Percentiles rank a stretch among this genome's conserved stretches.
phyloP scores from a whole-genome alignment of 768 basidiomycete species.

The Pleurotus pulmonarius region DNA sequence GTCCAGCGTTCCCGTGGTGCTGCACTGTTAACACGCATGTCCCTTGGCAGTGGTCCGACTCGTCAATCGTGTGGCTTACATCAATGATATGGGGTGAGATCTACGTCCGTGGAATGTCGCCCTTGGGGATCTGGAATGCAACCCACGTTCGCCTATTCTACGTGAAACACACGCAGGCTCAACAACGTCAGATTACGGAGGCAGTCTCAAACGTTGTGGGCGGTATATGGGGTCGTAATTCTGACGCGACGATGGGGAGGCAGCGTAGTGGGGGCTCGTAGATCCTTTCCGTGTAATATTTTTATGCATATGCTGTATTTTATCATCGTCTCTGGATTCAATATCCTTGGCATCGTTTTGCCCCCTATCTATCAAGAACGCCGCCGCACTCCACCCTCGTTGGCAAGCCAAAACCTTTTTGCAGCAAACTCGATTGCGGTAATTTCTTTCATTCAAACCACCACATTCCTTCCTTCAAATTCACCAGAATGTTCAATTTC shows the following conservation, averaged over 20 bases:
- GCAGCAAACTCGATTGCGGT: not conserved
- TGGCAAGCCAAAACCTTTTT: not conserved
- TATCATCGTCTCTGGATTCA: not conserved
- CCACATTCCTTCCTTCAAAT: not conserved
- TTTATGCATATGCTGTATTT: not conserved
- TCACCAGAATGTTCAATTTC: slow-evolving; percentile 2
- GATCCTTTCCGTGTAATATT: not conserved
- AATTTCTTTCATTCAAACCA: not conserved
- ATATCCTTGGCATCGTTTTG: not conserved
- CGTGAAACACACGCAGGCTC: slow-evolving; percentile 78
- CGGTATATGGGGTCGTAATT: slow-evolving; percentile 59
- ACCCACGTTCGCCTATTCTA: slow-evolving; percentile 89
- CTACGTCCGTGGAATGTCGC: slow-evolving; percentile 86
- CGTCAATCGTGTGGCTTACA: slow-evolving; percentile 88
- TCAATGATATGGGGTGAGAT: slow-evolving; percentile 95
- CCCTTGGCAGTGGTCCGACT: slow-evolving; percentile 79
- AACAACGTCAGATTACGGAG: slow-evolving; percentile 70
- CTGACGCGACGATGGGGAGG: slow-evolving; percentile 25
- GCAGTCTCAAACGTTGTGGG: slow-evolving; percentile 81
- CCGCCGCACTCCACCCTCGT: not conserved
- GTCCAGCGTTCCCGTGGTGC: not conserved
- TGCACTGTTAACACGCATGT: slow-evolving; percentile 10
- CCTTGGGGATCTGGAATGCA: slow-evolving; percentile 85
- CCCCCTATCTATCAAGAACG: not conserved
- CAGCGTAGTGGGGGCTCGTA: slow-evolving; percentile 1